These are phyloP conservation scores for Thelonectria discophora DNA, from an alignment of 2,329 filamentous ascomycete species.

Conservation along the genomic window DNA sequence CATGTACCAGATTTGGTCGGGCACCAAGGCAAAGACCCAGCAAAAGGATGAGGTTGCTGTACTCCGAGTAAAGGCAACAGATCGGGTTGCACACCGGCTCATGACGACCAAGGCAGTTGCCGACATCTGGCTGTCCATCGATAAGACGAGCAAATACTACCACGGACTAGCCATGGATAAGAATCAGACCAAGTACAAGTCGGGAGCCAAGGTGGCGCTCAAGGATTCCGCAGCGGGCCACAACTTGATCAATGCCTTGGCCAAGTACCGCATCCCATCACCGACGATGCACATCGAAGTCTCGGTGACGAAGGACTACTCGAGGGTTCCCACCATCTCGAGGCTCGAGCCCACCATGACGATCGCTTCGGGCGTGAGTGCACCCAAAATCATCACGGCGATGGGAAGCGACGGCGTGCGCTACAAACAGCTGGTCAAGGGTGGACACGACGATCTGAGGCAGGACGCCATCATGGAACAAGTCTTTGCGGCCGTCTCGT, in stretches of 20 bases:
- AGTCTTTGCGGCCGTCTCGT: slow-evolving; percentile 95
- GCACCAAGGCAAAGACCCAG: slow-evolving; percentile 73
- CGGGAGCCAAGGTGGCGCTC: slow-evolving; percentile 70
- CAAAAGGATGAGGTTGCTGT: slow-evolving; percentile 78
- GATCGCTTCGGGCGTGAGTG: slow-evolving; percentile 89
- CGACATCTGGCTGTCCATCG: slow-evolving; percentile 74
- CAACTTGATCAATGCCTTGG: slow-evolving; percentile 69
- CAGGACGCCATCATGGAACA: slow-evolving; percentile 99
- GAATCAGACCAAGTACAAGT: slow-evolving; percentile 72
- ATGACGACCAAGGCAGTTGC: slow-evolving; percentile 59
- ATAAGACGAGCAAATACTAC: slow-evolving; percentile 75
- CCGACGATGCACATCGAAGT: slow-evolving; percentile 88
- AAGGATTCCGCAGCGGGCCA: slow-evolving; percentile 71
- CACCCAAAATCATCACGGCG: slow-evolving; percentile 91
- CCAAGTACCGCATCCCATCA: slow-evolving; percentile 78
- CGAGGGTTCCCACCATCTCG: slow-evolving; percentile 74
- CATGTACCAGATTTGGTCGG: slow-evolving; percentile 95
- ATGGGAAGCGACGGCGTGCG: slow-evolving; percentile 78
- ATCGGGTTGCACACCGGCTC: slow-evolving; percentile 70
- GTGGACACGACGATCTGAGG: slow-evolving; percentile 92
- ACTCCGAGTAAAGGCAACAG: slow-evolving; percentile 78
- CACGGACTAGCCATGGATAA: slow-evolving; percentile 71
- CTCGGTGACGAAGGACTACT: slow-evolving; percentile 78
- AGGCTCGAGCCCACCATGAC: slow-evolving; percentile 79
- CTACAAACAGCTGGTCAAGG: slow-evolving; percentile 94